Conservation (phyloP, 2,329 filamentous ascomycete genomes). For the Colletotrichum salicis region DNA sequence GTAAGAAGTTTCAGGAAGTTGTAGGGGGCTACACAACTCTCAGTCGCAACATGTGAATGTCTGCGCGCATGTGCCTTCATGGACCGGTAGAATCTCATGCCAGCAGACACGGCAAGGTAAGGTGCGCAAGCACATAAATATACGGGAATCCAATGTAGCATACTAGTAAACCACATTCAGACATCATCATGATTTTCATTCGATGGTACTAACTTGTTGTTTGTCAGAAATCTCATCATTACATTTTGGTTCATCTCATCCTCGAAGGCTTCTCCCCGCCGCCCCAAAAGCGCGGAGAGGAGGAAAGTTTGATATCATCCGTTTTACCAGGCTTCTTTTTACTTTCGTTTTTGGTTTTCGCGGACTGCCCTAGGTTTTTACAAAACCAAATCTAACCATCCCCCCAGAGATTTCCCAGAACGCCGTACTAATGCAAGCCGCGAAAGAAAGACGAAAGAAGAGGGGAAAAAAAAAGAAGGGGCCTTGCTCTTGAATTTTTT, state of each 20-base stretch:
- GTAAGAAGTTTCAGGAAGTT: too few species aligned
- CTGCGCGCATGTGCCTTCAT: too few species aligned
- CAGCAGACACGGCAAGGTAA: too few species aligned
- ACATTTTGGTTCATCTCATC: constrained; percentile 28
- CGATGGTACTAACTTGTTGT: constrained; percentile 16
- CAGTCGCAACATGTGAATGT: too few species aligned
- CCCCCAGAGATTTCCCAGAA: constrained; percentile 43
- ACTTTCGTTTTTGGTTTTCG: constrained; percentile 27
- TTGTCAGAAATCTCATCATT: constrained; percentile 30
- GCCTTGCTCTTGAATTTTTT: constrained; percentile 17
- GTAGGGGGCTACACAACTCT: too few species aligned
- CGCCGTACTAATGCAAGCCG: constrained; percentile 56
- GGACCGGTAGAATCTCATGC: too few species aligned
- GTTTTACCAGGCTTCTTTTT: constrained; percentile 25
- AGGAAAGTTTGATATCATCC: constrained; percentile 26
- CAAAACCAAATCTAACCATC: constrained; percentile 37
- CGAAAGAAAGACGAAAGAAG: constrained; percentile 41
- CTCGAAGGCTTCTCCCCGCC: constrained; percentile 15
- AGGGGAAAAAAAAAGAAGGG: constrained; percentile 10
- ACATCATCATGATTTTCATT: constrained; percentile 23
- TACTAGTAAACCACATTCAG: background rate
- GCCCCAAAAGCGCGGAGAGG: constrained; percentile 4
- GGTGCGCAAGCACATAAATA: too few species aligned
- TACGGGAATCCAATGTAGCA: too few species aligned
- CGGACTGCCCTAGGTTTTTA: constrained; percentile 37